Base-by-base conservation (phyloP, 169 alveolate species). In the Eimeria praecox region DNA sequence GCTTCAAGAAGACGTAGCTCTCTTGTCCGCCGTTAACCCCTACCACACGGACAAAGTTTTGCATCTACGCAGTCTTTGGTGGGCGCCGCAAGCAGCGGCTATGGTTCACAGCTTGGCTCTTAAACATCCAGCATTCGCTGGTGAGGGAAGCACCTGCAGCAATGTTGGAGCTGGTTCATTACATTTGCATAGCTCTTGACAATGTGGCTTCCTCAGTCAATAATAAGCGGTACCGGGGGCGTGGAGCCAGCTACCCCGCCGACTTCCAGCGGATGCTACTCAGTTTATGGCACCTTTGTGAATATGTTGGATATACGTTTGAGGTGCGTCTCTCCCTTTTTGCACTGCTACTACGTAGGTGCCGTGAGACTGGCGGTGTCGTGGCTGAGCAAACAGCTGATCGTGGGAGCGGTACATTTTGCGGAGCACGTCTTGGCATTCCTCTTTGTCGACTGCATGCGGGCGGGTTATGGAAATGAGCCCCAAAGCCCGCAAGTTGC, bases 401-500 rank as follows among this genome's bases (percentile, higher is more conserved):
- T 89, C 9, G 95, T 69, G 38, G 88, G 95, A 30, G 95, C 95
- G 73, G 95, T 86, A 35, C 95, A 86, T 35, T 66, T 85, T 42
- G 94, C 49, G 27, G 96, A 94, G 86, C 96, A 94, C 62, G 83
- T 94, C 75, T 35, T 86, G 75, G 83, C 83, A 18, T 42, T 52
- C 80, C 86, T 94, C 33, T 94, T 94, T 73, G 95, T 86, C 30
- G 96, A 85, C 83, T 56, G 38, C 27, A 77, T 38, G 92, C 59
- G 86, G 44, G 80, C 83, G 69, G 96, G 96, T 49, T 94, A 69
- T 44, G 94, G 75, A 16, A 77, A 54, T 56, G 94, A 77, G 82
- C 96, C 96, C 6, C 94, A 94, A 52, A 78, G 90, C n/a, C 95
- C 94, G 6, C 96, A 94, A 5, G 96, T 94, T 35, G 96, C 95